Conservation (phyloP, 352 stramenopile genomes). For the Phytophthora macrochlamydospora region DNA sequence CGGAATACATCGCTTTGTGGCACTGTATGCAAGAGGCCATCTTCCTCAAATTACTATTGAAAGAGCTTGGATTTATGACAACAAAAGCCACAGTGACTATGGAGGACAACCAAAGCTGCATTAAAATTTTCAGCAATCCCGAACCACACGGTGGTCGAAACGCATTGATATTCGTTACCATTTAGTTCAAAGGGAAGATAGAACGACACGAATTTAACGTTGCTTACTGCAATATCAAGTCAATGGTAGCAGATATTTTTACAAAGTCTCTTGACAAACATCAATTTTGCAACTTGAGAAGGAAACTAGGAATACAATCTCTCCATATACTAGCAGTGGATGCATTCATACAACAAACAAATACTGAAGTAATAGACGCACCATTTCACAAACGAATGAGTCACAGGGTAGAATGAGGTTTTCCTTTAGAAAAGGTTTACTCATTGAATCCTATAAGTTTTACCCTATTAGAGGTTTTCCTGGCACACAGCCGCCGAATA, state of each 20-base stretch:
- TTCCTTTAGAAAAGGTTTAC: background rate
- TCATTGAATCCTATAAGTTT: background rate
- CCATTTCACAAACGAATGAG: background rate
- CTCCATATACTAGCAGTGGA: background rate
- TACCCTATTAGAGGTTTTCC: background rate
- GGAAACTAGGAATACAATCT: background rate
- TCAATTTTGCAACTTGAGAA: background rate
- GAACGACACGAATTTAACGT: too few relatives aligned
- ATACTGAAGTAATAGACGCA: background rate
- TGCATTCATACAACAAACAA: background rate
- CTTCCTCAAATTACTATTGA: too few relatives aligned
- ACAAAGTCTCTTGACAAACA: too few relatives aligned
- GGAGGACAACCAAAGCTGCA: background rate
- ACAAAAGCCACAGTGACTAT: background rate
- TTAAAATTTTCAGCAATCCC: background rate
- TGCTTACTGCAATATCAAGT: too few relatives aligned
- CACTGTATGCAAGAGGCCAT: too few relatives aligned
- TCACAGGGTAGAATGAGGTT: background rate
- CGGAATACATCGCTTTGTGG: too few relatives aligned
- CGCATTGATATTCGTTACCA: background rate
- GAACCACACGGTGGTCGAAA: background rate
- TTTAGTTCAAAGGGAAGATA: background rate
- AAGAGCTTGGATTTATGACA: background rate
- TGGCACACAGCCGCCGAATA: background rate
- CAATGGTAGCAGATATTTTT: too few relatives aligned